Evolutionary conservation across 1,139 yeast species (phyloP), one percentile per base, ranked within the genome.

Genomic region (Protomyces inundatus): DNA sequence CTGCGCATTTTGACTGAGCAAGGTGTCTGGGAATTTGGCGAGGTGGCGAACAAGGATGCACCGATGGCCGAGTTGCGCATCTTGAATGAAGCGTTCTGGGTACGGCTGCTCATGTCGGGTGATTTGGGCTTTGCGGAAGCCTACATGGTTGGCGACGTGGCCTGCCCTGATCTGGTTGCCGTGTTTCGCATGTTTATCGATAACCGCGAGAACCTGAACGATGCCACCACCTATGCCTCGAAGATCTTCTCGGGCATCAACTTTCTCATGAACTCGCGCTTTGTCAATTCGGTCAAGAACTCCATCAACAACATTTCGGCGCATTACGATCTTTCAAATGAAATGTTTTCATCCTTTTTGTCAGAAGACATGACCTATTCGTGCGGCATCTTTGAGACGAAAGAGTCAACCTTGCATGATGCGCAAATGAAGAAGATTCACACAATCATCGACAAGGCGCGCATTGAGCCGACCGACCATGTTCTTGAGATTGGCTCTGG

Each of bases 261-360:
- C 46, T 58, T 58, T 55, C 39, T 58, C 56, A 58, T 58, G 62
- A 58, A 58, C 46, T 58, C 62, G 9, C 42, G 52, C 9, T 58
- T 58, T 14, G 56, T 58, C 56, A 58, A 58, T 37, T 58, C 62
- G 9, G 62, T 58, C 53, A 58, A 58, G 56, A 58, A 58, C 40
- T 56, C 62, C 35, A 58, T 58, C 62, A 60, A 60, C 59, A 60
- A 60, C 40, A 60, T 60, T 14, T 54, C 64, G 10, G 64, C 64
- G 12, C 64, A 60, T 23, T 60, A 60, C 33, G 64, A 60, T 14
- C 34, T 60, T 32, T 54, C 59, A 6, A 60, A 60, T 30, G 64
- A 60, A 1, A 60, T 60, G 58, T 60, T 60, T 51, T 55, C 54
- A 9, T 54, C 64, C 3, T 60, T 60, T 51, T 39, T 60, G 51